These are phyloP conservation scores for Arabidopsis lyrata DNA, from an alignment of 441 rosid species.

Conservation along the genomic window DNA sequence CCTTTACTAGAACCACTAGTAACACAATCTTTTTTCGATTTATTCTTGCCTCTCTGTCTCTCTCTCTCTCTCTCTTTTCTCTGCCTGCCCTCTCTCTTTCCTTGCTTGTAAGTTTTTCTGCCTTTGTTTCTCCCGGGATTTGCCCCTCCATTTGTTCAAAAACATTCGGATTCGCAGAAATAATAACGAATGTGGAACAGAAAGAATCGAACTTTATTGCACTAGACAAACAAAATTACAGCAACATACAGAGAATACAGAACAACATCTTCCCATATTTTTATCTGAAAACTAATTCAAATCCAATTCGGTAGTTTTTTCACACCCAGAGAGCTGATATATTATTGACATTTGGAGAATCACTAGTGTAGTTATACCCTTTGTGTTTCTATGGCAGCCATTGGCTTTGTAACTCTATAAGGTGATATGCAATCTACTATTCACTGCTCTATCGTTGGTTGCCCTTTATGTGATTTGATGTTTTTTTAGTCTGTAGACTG, in stretches of 20 bases:
- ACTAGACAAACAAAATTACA: conserved; percentile 26
- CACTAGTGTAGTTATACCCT: conserved; percentile 29
- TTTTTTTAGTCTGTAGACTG: conserved; percentile 45
- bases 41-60: too few species aligned
- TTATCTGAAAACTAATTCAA: conserved; percentile 17
- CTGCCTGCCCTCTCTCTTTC: conserved; percentile 45
- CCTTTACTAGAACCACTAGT: conserved; percentile 19
- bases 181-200: background rate
- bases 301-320: conserved; percentile 28
- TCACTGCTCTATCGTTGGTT: conserved; percentile 47
- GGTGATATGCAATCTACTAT: conserved; percentile 39
- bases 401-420: conserved; percentile 38
- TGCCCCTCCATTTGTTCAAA: conserved; percentile 58
- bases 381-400: conserved; percentile 35
- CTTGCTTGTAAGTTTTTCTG: conserved; percentile 63
- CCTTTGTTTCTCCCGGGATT: conserved; percentile 83
- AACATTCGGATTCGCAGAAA: background rate
- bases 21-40: too few species aligned
- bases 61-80: too few species aligned
- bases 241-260: conserved; percentile 26
- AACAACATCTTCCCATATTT: conserved; percentile 28
- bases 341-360: conserved; percentile 35
- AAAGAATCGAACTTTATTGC: conserved; percentile 28
- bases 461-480: conserved; percentile 44
- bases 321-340: conserved; percentile 25